Conservation (phyloP, 768 basidiomycete species). For the Termitomyces sp. region DNA sequence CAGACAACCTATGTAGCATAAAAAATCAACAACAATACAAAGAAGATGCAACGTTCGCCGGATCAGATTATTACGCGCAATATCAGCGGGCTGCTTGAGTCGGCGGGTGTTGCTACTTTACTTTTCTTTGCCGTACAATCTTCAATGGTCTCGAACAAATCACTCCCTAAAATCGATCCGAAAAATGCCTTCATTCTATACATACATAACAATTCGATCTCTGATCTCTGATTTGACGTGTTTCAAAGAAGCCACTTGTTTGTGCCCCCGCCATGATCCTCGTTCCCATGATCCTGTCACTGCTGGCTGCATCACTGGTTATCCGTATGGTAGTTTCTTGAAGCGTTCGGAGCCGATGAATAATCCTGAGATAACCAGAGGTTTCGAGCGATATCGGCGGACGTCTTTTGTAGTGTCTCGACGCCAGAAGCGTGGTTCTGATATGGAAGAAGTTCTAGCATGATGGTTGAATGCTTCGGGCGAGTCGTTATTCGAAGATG, state of each 20-base stretch:
- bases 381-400: not conserved
- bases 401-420: not conserved
- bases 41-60: not conserved
- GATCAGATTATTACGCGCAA: not conserved
- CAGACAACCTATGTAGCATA: no score
- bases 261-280: not conserved
- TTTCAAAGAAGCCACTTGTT: not conserved
- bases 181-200: not conserved
- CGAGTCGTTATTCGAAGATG: not conserved
- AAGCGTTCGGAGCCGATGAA: not conserved
- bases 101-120: no score
- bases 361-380: not conserved
- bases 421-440: not conserved
- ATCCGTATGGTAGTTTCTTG: not conserved
- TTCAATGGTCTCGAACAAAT: not conserved
- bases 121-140: not conserved
- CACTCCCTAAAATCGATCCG: not conserved
- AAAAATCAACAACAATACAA: not conserved
- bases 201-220: not conserved
- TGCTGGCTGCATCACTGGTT: no score
- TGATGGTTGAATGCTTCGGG: not conserved
- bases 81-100: not conserved
- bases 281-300: not conserved
- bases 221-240: not conserved
- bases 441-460: not conserved